A percentile compares a stretch with the other conserved stretches of the same genome.
Evolutionary conservation across 2,329 filamentous ascomycete genomes (phyloP).

Genomic region (Pseudocercospora macadamiae): DNA sequence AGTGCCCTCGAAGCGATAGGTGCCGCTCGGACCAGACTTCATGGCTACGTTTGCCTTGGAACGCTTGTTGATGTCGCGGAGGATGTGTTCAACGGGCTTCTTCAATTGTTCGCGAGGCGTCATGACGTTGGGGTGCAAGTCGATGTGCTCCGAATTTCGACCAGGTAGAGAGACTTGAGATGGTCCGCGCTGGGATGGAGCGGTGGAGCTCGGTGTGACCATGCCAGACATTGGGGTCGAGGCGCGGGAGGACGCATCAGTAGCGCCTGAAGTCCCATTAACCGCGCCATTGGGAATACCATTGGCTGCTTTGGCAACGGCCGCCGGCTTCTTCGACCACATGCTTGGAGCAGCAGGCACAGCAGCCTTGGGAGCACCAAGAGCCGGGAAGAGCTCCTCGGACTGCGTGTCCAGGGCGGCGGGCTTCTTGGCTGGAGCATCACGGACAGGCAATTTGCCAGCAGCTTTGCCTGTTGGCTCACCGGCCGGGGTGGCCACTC

Average conservation of each 20-base stretch:
- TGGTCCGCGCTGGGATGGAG: slow-evolving; percentile 46
- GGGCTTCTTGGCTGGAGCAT: slow-evolving; percentile 41
- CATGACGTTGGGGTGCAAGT: slow-evolving; percentile 74
- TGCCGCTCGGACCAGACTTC: slow-evolving; percentile 70
- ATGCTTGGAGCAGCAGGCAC: slow-evolving; percentile 67
- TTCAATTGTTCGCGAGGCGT: slow-evolving; percentile 76
- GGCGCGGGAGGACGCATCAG: slow-evolving; percentile 57
- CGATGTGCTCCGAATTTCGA: slow-evolving; percentile 75
- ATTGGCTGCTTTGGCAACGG: slow-evolving; percentile 50
- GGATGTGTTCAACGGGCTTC: slow-evolving; percentile 79
- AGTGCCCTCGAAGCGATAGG: slow-evolving; percentile 79
- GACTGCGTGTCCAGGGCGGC: slow-evolving; percentile 76
- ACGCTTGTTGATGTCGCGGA: slow-evolving; percentile 90
- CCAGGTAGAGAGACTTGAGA: slow-evolving; percentile 74
- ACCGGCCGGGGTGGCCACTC: slow-evolving; percentile 42
- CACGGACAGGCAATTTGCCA: slow-evolving; percentile 68
- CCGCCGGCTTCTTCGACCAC: slow-evolving; percentile 72
- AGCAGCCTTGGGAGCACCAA: slow-evolving; percentile 71
- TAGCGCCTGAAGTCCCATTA: slow-evolving; percentile 58
- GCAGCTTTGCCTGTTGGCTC: slow-evolving; percentile 65
- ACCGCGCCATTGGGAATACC: slow-evolving; percentile 51
- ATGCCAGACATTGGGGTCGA: slow-evolving; percentile 66
- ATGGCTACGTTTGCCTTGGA: slow-evolving; percentile 85
- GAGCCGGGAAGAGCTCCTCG: slow-evolving; percentile 90
- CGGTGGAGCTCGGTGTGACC: slow-evolving; percentile 51